Evolutionary conservation across 495 filamentous ascomycete genomes (phyloP).

Genomic region (Tuber brumale): DNA sequence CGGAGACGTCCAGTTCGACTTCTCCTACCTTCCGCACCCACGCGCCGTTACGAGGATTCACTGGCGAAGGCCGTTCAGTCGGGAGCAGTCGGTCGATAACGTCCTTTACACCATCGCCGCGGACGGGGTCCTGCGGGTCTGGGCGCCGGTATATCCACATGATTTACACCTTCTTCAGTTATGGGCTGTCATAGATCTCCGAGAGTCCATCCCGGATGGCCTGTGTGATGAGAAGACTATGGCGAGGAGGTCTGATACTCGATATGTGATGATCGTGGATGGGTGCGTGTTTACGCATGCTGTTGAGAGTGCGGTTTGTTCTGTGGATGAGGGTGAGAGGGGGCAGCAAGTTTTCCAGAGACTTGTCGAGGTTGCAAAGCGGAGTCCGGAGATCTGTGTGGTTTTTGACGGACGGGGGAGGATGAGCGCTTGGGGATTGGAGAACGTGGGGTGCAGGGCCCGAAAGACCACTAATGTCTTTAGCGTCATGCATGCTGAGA

Average conservation of each 20-base stretch:
- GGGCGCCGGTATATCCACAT: constrained; percentile 70
- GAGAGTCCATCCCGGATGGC: constrained; percentile 54
- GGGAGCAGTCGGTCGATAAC: constrained; percentile 74
- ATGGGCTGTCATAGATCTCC: constrained; percentile 78
- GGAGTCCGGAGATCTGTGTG: constrained; percentile 78
- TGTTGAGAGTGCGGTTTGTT: constrained; percentile 66
- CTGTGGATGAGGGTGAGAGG: constrained; percentile 50
- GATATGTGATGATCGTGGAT: constrained; percentile 79
- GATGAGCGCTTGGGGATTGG: constrained; percentile 92
- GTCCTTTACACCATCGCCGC: constrained; percentile 87
- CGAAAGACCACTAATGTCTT: constrained; percentile 66
- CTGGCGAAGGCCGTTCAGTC: constrained; percentile 71
- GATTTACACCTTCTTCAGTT: constrained; percentile 64
- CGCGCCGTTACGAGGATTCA: constrained; percentile 69
- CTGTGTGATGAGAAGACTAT: not conserved
- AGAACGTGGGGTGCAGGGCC: constrained; percentile 73
- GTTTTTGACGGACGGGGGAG: constrained; percentile 75
- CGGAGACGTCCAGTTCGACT: constrained; percentile 80
- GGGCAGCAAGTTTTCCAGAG: constrained; percentile 70
- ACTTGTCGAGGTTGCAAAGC: constrained; percentile 77
- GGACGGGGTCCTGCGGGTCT: constrained; percentile 77
- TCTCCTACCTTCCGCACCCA: constrained; percentile 81
- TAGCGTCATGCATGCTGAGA: constrained; percentile 77
- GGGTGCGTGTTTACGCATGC: constrained; percentile 71
- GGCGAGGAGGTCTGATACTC: constrained; percentile 35